Percentiles rank a stretch among this genome's conserved stretches.
These are phyloP conservation scores for Centaurea solstitialis DNA, from an alignment of 129 eudicot species.

Conservation along the genomic window DNA sequence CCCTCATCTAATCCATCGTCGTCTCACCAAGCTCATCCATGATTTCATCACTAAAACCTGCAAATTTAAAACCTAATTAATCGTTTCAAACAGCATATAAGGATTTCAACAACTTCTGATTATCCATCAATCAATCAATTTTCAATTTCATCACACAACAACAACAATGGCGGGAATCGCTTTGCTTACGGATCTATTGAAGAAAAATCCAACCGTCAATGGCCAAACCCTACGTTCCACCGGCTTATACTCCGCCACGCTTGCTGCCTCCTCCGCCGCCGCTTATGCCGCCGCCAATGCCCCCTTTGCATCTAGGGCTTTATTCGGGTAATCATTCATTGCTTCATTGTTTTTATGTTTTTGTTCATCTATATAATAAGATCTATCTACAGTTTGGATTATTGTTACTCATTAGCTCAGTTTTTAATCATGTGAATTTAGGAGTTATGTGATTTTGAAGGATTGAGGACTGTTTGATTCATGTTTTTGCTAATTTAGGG, in stretches of 20 bases:
- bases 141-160: background rate
- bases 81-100: background rate
- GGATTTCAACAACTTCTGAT: background rate
- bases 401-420: background rate
- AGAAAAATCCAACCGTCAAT: conserved; percentile 49
- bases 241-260: conserved; percentile 53
- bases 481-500: background rate
- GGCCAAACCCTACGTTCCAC: conserved; percentile 46
- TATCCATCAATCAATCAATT: background rate
- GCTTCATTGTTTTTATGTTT: background rate
- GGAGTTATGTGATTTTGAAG: background rate
- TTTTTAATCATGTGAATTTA: background rate
- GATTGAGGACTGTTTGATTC: background rate
- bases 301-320: conserved; percentile 63
- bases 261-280: conserved; percentile 65
- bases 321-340: conserved; percentile 44
- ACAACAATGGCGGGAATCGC: conserved; percentile 68
- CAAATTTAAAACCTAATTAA: background rate
- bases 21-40: background rate
- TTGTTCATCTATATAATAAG: background rate
- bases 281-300: conserved; percentile 47
- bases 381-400: background rate
- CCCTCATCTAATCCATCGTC: background rate
- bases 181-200: conserved; percentile 54
- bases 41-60: background rate